Evolutionary conservation across 192 early-diverging fungal genomes (phyloP), one percentile per base, ranked within the genome.

Genomic region (Mycoemilia scoparia): DNA sequence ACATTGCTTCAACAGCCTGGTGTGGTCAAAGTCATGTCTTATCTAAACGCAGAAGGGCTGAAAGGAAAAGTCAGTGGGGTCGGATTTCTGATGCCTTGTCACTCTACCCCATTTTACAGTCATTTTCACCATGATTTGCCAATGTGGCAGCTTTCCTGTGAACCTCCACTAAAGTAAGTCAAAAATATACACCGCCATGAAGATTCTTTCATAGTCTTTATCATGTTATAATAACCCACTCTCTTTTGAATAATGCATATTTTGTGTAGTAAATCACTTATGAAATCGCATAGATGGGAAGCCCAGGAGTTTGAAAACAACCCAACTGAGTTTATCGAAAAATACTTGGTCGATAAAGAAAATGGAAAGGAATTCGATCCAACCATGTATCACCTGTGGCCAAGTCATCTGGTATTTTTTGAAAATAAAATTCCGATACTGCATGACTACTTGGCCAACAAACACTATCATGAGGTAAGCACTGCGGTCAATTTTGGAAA

Each of bases 71-170:
- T 32, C 1, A 40, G 21, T 3, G 55, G 61, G 12, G 57, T 88
- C 7, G 64, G 77, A 2, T 80, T 91, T 39, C 45, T 95, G 22
- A 96, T 90, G 86, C 93, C 93, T 5, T 97, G 93, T 38, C 90
- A 97, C 46, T 97, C 90, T 3, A 91, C 93, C 2, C 93, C 90
- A n/a, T 90, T 69, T 51, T 76, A 90, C 36, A 79, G 79, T 27
- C 68, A 79, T 51, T 13, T 96, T 4, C 90, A 95, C 41, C 46
- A 57, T 12, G 28, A 60, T 12, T 39, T 76, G 8, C 57, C 70
- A 9, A 75, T 90, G 74, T 71, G 79, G 63, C 87, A 87, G 38
- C 50, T 97, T 24, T 79, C 79, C 5, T 97, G 90, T 53, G 87
- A 91, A 26, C 93, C 93, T 16, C 90, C 88, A 2, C 43, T 92